Conservation (phyloP, 2,329 filamentous ascomycete species). For the Colletotrichum viniferum region DNA sequence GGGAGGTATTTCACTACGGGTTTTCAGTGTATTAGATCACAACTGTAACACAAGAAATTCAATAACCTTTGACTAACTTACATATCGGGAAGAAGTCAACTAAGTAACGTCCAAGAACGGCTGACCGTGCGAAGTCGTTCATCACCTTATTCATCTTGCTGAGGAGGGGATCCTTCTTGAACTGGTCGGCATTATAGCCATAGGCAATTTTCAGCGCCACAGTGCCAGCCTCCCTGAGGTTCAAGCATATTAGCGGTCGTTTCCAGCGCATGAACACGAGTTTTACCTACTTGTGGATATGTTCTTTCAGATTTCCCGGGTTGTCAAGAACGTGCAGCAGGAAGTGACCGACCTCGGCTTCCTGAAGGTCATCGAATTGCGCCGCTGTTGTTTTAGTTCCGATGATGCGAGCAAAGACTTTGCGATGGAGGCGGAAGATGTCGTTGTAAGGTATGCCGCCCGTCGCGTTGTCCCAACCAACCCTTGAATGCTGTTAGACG, state of each 20-base stretch:
- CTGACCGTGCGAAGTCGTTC: conserved; percentile 11
- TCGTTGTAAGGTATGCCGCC: conserved; percentile 38
- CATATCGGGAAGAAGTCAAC: conserved; percentile 18
- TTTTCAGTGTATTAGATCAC: not conserved
- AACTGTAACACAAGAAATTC: not conserved
- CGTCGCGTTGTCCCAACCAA: conserved; percentile 42
- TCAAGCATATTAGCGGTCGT: conserved; percentile 16
- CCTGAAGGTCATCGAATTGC: conserved; percentile 45
- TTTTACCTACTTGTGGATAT: conserved; percentile 40
- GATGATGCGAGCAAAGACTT: conserved; percentile 44
- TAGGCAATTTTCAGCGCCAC: conserved; percentile 19
- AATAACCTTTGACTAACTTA: not conserved
- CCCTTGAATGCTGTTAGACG: not conserved
- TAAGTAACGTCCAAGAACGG: conserved; percentile 1
- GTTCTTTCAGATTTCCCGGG: conserved; percentile 39
- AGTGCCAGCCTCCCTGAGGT: conserved; percentile 19
- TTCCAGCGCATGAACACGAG: fast-evolving
- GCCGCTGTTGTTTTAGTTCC: conserved; percentile 43
- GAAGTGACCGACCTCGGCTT: conserved; percentile 47
- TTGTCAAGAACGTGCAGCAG: conserved; percentile 43
- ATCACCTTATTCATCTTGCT: conserved; percentile 3
- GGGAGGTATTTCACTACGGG: conserved; percentile 27
- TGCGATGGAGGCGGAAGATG: conserved; percentile 45
- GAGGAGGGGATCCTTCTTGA: conserved; percentile 10
- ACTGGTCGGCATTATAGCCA: conserved; percentile 16